These are phyloP conservation scores for Wickerhamiella cacticola DNA, from an alignment of 805 yeast genomes.

Conservation along the genomic window DNA sequence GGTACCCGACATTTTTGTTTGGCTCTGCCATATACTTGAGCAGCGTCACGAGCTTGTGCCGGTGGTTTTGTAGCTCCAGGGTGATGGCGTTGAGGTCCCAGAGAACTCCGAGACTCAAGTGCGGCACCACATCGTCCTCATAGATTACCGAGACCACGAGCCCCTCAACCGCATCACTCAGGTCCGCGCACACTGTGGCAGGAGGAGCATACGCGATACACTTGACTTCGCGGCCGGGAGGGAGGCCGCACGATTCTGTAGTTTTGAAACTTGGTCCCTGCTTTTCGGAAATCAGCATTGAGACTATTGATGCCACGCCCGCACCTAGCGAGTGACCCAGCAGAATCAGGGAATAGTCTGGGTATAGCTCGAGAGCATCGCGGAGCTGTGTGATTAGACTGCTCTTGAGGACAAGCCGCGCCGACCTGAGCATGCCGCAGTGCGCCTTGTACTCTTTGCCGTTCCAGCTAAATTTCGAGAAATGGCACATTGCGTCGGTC, in stretches of 20 bases:
- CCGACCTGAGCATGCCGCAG: conserved; percentile 28
- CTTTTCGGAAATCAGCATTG: conserved; percentile 24
- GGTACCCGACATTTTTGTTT: conserved; percentile 23
- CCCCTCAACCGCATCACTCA: conserved; percentile 22
- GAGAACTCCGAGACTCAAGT: conserved; percentile 27
- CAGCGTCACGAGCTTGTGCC: not conserved
- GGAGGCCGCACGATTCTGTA: conserved; percentile 18
- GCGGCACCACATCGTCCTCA: conserved; percentile 28
- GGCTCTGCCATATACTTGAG: conserved; percentile 14
- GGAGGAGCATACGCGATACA: conserved; percentile 30
- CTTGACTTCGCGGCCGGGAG: conserved; percentile 25
- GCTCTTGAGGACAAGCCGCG: conserved; percentile 15
- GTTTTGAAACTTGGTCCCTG: conserved; percentile 21
- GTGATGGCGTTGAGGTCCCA: conserved; percentile 28
- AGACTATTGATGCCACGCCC: conserved; percentile 28
- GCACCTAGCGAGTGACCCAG: conserved; percentile 31
- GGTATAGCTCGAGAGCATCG: not conserved
- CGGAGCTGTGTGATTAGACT: not conserved
- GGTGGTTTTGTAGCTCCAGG: conserved; percentile 13
- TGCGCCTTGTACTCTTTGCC: conserved; percentile 26
- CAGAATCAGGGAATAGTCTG: conserved; percentile 26
- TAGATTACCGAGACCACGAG: conserved; percentile 28
- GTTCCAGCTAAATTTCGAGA: conserved; percentile 25
- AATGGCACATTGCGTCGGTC: conserved; percentile 28
- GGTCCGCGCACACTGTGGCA: conserved; percentile 24